These are phyloP conservation scores for Limonium bicolor DNA, from an alignment of 148 eudicot species.

Conservation along the genomic window DNA sequence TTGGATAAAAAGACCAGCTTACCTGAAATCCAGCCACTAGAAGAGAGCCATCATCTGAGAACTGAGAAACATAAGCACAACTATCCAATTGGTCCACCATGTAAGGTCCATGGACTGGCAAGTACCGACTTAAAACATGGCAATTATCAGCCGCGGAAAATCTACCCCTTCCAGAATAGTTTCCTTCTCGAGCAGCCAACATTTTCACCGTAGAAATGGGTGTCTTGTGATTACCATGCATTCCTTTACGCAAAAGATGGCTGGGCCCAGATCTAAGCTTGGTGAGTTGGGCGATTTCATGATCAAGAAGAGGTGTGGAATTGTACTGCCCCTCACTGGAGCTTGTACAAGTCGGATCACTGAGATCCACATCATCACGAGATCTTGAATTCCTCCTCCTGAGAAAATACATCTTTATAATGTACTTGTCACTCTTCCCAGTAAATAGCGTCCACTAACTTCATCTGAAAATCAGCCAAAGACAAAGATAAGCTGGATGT, in stretches of 20 bases:
- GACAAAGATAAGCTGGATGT: too few relatives aligned
- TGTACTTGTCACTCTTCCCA: too few relatives aligned
- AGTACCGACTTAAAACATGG: conserved; percentile 53
- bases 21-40: conserved; percentile 91
- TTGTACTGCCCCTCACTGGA: too few relatives aligned
- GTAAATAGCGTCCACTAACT: too few relatives aligned
- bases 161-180: conserved; percentile 53
- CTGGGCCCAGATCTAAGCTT: conserved; percentile 59
- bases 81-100: conserved; percentile 50
- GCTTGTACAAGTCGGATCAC: too few relatives aligned
- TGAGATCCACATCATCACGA: too few relatives aligned
- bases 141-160: conserved; percentile 52
- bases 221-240: conserved; percentile 16
- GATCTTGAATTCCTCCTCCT: too few relatives aligned
- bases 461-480: too few relatives aligned
- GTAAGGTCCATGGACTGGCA: conserved; percentile 62
- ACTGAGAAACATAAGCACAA: conserved; percentile 74
- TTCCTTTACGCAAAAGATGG: conserved; percentile 21
- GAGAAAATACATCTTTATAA: too few relatives aligned
- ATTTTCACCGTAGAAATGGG: conserved; percentile 46
- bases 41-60: conserved; percentile 75
- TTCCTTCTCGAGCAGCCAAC: conserved; percentile 73
- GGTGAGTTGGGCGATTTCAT: conserved; percentile 68
- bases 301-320: conserved; percentile 40
- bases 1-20: neutral